Base-by-base conservation (phyloP, 768 basidiomycete species). In the Xerocomellus chrysenteron region DNA sequence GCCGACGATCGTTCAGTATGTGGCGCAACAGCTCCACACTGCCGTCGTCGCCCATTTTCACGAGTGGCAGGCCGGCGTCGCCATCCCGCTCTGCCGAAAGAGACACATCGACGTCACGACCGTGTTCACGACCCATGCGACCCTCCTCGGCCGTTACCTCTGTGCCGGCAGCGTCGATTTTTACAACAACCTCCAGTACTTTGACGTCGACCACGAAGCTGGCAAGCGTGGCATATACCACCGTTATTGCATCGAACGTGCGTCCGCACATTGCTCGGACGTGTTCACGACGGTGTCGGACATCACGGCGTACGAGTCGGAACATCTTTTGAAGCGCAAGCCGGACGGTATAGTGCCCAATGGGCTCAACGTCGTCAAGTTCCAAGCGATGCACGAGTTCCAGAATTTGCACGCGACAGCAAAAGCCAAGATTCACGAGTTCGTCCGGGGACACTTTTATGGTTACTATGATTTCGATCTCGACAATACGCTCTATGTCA, bases 211-310 rank as follows among this genome's bases (percentile, higher is more conserved):
- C 67, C 96, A 98, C 69, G 97, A 99, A 75, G 97, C 97, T 0
- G 97, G 97, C 41, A 98, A 98, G 76, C 86, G 97, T 57, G 97
- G 97, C 16, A 99, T 99, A 71, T 99, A 99, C 74, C 97, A 99
- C 71, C 74, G 88, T 46, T 98, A 99, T 77, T 99, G 97, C 73
- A 94, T 99, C 71, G 97, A 99, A 72, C 86, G 97, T 50, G 90
- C 92, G 5, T 84, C 96, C 1, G 81, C 95, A 1, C 97, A 99
- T 67, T 97, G 94, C 61, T 88, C 95, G 4, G 97, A 99, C 69
- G 97, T 98, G 35, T 99, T 99, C 72, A 99, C 97, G 17, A 99
- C 97, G 26, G 88, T 99, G 47, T 93, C 90, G 33, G 96, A 98
- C 72, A 98, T 99, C 74, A 99, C 97, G 26, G 97, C 96, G 0